A percentile compares a stretch with the other conserved stretches of the same genome.
Evolutionary conservation across 371 early-diverging fungal genomes (phyloP).

Genomic region (Mortierella sp.): DNA sequence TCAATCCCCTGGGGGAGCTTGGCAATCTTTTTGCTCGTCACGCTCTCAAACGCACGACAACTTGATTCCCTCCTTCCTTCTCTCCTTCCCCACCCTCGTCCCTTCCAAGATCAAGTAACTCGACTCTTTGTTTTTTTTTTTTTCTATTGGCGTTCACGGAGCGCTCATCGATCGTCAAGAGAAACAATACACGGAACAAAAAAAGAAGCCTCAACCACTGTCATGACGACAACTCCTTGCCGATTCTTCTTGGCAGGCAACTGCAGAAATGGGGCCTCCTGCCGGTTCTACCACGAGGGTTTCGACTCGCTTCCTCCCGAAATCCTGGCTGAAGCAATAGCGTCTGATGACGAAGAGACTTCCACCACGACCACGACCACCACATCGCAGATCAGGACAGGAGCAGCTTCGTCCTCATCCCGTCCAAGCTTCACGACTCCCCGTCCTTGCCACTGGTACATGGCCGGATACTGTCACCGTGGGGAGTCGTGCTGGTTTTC

Average conservation of each 20-base stretch:
- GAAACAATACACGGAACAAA: too few species aligned
- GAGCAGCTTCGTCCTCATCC: neutral
- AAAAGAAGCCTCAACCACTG: too few species aligned
- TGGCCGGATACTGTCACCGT: constrained; percentile 48
- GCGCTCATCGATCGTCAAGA: too few species aligned
- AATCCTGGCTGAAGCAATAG: neutral
- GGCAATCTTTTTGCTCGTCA: too few species aligned
- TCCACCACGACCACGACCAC: constrained; percentile 6
- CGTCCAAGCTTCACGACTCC: constrained; percentile 22
- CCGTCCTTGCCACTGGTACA: constrained; percentile 41
- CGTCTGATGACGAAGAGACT: neutral
- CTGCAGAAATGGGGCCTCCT: constrained; percentile 38
- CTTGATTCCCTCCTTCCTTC: too few species aligned
- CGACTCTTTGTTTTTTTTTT: too few species aligned
- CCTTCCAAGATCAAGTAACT: too few species aligned
- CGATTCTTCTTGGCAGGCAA: constrained; percentile 39
- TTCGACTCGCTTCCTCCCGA: constrained; percentile 19
- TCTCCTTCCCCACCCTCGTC: too few species aligned
- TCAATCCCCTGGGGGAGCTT: too few species aligned
- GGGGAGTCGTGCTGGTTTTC: constrained; percentile 53
- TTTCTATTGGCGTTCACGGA: too few species aligned
- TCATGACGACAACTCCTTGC: constrained; percentile 11
- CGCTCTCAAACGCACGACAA: too few species aligned
- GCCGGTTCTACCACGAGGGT: constrained; percentile 39
- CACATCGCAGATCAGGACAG: neutral